phyloP scores from a whole-genome alignment of 2,329 filamentous ascomycete genomes.

The Pleoardoris graminearum region DNA sequence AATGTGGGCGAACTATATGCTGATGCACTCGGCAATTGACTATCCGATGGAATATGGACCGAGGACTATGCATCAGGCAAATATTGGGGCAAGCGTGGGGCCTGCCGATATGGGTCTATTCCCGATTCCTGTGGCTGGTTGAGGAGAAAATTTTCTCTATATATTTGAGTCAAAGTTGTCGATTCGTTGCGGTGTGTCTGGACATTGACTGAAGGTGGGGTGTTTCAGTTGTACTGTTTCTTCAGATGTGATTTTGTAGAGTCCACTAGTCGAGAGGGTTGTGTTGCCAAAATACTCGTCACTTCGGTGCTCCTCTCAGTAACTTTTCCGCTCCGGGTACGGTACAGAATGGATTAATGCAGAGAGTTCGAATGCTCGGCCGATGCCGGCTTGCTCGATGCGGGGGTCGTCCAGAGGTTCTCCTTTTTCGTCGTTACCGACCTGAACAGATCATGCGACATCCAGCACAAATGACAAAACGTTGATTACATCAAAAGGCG shows the following conservation, averaged over 20 bases:
- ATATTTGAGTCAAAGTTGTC: too few species aligned
- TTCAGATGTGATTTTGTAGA: background rate
- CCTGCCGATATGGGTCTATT: conserved; percentile 28
- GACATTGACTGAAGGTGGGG: too few species aligned
- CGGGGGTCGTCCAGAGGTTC: background rate
- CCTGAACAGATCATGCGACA: too few species aligned
- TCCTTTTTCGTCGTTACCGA: too few species aligned
- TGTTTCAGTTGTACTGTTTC: background rate
- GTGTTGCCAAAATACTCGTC: background rate
- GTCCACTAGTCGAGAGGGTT: background rate
- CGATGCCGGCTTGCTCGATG: background rate
- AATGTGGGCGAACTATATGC: conserved; percentile 25
- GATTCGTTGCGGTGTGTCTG: too few species aligned
- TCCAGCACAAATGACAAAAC: too few species aligned
- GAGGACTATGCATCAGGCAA: conserved; percentile 54
- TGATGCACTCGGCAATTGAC: conserved; percentile 49
- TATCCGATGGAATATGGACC: conserved; percentile 48
- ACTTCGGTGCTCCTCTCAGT: background rate
- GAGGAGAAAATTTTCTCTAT: background rate
- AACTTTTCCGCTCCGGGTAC: background rate
- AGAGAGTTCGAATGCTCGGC: background rate
- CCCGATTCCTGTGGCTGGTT: conserved; percentile 14
- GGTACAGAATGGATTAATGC: background rate
- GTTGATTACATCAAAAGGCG: too few species aligned
- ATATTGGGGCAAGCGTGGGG: conserved; percentile 44